These are phyloP conservation scores for Neonectria magnoliae DNA, from an alignment of 2,329 filamentous ascomycete genomes.

Conservation along the genomic window DNA sequence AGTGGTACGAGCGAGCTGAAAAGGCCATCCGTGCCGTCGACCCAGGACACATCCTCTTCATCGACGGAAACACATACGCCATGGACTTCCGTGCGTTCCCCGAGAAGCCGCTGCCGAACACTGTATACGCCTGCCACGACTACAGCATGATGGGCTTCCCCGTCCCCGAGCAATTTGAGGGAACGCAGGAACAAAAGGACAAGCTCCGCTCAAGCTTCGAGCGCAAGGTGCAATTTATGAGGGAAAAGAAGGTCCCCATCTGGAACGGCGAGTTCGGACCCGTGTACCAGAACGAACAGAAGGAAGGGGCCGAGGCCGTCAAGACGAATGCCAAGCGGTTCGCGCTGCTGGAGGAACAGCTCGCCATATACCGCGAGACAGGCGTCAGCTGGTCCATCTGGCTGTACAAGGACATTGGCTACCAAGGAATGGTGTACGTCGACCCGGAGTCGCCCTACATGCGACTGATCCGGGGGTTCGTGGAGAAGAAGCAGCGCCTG, in stretches of 20 bases:
- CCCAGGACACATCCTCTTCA: slow-evolving; percentile 59
- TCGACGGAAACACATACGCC: slow-evolving; percentile 64
- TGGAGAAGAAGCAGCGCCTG: slow-evolving; percentile 64
- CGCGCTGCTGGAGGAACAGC: slow-evolving; percentile 54
- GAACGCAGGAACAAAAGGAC: slow-evolving; percentile 53
- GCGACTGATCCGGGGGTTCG: slow-evolving; percentile 59
- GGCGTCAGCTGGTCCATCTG: slow-evolving; percentile 67
- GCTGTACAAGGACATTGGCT: slow-evolving; percentile 67
- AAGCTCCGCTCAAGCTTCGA: slow-evolving; percentile 53
- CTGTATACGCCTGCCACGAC: slow-evolving; percentile 64
- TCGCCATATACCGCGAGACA: slow-evolving; percentile 47
- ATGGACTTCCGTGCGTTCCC: slow-evolving; percentile 60
- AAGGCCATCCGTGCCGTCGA: slow-evolving; percentile 53
- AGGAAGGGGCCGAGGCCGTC: slow-evolving; percentile 49
- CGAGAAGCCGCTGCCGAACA: slow-evolving; percentile 54
- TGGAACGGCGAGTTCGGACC: slow-evolving; percentile 65
- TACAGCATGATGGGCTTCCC: slow-evolving; percentile 64
- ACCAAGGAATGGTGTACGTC: slow-evolving; percentile 65
- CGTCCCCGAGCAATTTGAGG: slow-evolving; percentile 50
- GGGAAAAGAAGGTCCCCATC: slow-evolving; percentile 51
- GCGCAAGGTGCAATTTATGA: slow-evolving; percentile 57
- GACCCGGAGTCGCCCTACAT: slow-evolving; percentile 60
- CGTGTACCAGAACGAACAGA: slow-evolving; percentile 53
- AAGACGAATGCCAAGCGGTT: slow-evolving; percentile 54
- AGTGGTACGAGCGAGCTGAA: slow-evolving; percentile 55